Evolutionary conservation across 768 basidiomycete genomes (phyloP).

Genomic region (Neoboletus subvelutipes): DNA sequence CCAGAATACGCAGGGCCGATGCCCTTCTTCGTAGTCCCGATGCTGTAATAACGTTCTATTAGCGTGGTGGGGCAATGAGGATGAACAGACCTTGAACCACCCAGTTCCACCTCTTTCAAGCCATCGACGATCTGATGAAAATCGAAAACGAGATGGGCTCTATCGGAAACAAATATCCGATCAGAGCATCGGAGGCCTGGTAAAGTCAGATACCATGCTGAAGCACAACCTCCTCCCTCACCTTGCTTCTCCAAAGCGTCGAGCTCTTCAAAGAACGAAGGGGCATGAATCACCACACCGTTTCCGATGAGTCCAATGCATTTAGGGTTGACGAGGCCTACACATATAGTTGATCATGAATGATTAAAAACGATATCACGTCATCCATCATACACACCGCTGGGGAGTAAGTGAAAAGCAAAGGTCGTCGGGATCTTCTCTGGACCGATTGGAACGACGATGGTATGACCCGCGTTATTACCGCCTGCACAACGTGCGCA

Average conservation of each 20-base stretch:
- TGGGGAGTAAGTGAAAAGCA: conserved; percentile 94
- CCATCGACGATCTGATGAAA: conserved; percentile 99
- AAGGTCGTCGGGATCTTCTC: conserved; percentile 78
- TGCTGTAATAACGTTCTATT: conserved; percentile 45
- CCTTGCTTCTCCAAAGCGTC: conserved; percentile 85
- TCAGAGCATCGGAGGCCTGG: conserved; percentile 82
- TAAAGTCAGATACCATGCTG: conserved; percentile 1
- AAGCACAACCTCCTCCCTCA: conserved; percentile 27
- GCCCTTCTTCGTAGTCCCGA: conserved; percentile 97
- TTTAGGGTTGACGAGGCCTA: conserved; percentile 37
- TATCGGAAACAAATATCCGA: conserved; percentile 90
- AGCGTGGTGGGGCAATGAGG: background rate
- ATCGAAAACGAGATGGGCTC: conserved; percentile 96
- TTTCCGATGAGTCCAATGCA: conserved; percentile 89
- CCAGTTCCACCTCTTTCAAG: conserved; percentile 95
- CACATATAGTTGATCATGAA: background rate
- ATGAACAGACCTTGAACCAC: conserved; percentile 66
- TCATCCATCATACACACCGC: conserved; percentile 50
- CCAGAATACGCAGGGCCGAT: conserved; percentile 99
- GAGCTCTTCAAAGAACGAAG: conserved; percentile 92
- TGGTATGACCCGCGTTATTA: conserved; percentile 99
- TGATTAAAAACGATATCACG: background rate
- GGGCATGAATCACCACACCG: conserved; percentile 95
- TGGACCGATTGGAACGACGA: conserved; percentile 74
- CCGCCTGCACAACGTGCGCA: conserved; percentile 97